Evolutionary conservation across 225 moss, liverwort and hornwort genomes (phyloP).

Genomic region (Ulota crispa): DNA sequence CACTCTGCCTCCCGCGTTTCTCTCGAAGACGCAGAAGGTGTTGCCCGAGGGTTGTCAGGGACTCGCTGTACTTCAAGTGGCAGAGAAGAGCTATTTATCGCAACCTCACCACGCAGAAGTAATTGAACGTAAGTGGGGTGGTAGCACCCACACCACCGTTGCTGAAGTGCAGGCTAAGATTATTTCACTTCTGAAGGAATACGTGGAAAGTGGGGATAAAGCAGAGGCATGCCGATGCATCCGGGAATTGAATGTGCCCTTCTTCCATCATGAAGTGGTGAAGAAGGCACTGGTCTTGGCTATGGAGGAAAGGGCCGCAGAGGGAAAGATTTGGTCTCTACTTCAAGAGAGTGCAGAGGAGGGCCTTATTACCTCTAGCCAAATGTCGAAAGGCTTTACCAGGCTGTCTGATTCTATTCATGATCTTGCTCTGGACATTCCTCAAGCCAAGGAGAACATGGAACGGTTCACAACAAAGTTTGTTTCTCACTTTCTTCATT

Average conservation of each 20-base stretch:
- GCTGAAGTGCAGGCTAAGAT: conserved; percentile 90
- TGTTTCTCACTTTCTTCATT: conserved; percentile 18
- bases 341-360: conserved; percentile 91
- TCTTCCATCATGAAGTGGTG: conserved; percentile 96
- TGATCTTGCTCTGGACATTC: conserved; percentile 89
- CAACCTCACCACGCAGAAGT: conserved; percentile 97
- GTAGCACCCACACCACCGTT: conserved; percentile 90
- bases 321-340: conserved; percentile 62
- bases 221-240: conserved; percentile 92
- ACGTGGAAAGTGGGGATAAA: conserved; percentile 86
- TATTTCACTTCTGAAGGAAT: conserved; percentile 80
- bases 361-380: conserved; percentile 92
- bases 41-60: conserved; percentile 75
- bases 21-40: conserved; percentile 75
- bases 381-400: conserved; percentile 95
- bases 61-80: conserved; percentile 76
- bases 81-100: conserved; percentile 89
- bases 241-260: conserved; percentile 90
- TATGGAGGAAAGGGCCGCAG: conserved; percentile 87
- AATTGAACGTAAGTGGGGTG: conserved; percentile 97
- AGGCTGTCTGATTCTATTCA: conserved; percentile 82
- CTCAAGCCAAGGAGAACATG: conserved; percentile 78
- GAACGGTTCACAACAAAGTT: conserved; percentile 63
- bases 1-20: conserved; percentile 88
- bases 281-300: conserved; percentile 91